Base-by-base conservation (phyloP, 495 filamentous ascomycete species). In the Xylaria telfairii region DNA sequence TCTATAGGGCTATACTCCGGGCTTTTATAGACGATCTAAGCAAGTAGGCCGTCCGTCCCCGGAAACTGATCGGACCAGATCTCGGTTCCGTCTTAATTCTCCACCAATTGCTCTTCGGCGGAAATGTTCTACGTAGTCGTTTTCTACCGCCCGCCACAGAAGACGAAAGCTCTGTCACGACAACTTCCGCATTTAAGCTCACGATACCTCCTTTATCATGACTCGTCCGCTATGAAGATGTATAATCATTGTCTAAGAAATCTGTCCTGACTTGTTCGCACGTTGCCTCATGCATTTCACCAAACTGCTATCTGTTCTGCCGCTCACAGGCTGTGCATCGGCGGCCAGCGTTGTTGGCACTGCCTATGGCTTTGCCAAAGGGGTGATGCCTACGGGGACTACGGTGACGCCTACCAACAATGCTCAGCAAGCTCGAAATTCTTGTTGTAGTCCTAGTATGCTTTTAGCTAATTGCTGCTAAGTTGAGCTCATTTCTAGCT, bases 301-400 rank as follows among this genome's bases (percentile, higher is more conserved):
- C 44, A 4, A 19, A 19, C 44, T 46, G 4, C 44, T 46, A 46
- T 46, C 44, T 10, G 19, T 46, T 13, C 44, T 46, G 44, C 44
- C 44, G 44, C 44, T 46, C 44, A 46, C 10, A 4, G 19, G 44
- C 44, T 46, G 44, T 46, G 44, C 44, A 4, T 46, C 44, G 19
- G 44, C 44, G 10, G 44, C 44, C 44, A 19, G 44, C 19, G 44
- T 67, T n/a, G 37, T 49, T 17, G 64, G 64, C n/a, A 34, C 64
- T 4, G 75, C 84, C 2, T 77, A 82, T 9, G 85, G 85, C 51
- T 85, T 86, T 70, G 84, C 82, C 59, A 79, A 75, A 53, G 81
- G 81, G 19, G 79, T 80, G 13, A 87, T 84, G 17, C 85, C 85
- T 72, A 85, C 84, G 76, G 83, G 85, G 65, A 73, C 75, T 83